Conservation (phyloP, 2,329 filamentous ascomycete species). For the Immersiporthe knoxdaviesiana region DNA sequence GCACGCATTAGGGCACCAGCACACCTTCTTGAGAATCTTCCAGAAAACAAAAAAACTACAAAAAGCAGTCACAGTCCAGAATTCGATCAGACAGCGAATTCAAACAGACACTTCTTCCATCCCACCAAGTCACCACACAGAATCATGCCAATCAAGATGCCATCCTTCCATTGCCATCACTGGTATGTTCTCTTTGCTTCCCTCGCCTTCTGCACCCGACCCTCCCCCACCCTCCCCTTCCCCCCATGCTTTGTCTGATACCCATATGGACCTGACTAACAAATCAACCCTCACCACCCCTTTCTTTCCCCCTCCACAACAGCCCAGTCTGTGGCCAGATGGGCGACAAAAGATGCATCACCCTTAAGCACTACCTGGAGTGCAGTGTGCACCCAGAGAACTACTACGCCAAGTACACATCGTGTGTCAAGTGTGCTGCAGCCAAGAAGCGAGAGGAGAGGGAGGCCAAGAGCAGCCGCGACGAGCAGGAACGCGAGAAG, state of each 20-base stretch:
- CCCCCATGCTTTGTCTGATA: too few species aligned
- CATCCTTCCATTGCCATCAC: conserved; percentile 17
- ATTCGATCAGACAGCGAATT: background rate
- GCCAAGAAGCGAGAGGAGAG: background rate
- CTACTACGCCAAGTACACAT: background rate
- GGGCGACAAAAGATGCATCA: conserved; percentile 13
- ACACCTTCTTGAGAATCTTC: background rate
- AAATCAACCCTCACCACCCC: too few species aligned
- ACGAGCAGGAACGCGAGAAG: conserved; percentile 34
- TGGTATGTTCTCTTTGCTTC: conserved; percentile 6
- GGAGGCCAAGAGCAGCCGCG: background rate
- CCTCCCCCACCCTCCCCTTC: background rate
- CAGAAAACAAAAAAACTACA: background rate
- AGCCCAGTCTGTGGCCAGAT: conserved; percentile 11
- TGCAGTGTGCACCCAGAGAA: background rate
- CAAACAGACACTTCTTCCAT: background rate
- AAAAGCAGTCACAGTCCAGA: background rate
- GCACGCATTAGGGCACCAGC: background rate
- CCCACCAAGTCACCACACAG: background rate
- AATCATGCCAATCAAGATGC: conserved; percentile 7
- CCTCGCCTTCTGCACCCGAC: background rate
- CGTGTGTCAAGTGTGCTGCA: conserved; percentile 9
- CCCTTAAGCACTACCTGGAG: background rate
- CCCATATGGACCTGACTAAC: background rate
- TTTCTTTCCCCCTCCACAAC: too few species aligned